phyloP scores from a whole-genome alignment of 139 green algal genomes.

The Volvox reticuliferus region DNA sequence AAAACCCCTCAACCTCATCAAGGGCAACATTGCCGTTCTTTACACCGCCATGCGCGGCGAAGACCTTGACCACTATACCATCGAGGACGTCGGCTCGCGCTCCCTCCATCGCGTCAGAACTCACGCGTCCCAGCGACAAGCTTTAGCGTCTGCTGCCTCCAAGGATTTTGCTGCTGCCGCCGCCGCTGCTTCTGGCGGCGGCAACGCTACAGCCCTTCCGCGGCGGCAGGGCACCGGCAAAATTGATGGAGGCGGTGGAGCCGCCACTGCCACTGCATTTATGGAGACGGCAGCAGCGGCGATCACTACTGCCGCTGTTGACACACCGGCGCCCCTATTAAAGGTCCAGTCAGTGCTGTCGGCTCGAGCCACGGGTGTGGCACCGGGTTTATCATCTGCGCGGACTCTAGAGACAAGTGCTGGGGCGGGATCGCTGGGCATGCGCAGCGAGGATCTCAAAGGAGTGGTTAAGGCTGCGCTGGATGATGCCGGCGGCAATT shows the following conservation, averaged over 20 bases:
- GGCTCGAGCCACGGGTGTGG: not conserved
- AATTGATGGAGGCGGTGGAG: not conserved
- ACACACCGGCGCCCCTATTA: not conserved
- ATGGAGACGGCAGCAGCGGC: not conserved
- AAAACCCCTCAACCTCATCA: conserved; percentile 45
- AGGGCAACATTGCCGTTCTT: conserved; percentile 32
- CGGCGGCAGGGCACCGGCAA: not conserved
- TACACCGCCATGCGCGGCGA: conserved; percentile 24
- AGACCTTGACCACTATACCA: conserved; percentile 10
- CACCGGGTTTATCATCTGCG: not conserved
- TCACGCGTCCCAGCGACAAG: not conserved
- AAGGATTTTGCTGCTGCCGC: not conserved
- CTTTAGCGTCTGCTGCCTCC: not conserved
- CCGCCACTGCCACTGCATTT: not conserved
- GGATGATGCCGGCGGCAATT: not conserved
- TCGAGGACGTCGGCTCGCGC: not conserved
- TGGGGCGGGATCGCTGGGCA: not conserved
- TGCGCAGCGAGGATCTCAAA: not conserved
- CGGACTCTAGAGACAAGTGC: not conserved
- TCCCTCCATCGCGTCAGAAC: not conserved
- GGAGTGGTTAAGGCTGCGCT: not conserved
- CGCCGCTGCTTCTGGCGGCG: not conserved
- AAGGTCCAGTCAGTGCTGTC: not conserved
- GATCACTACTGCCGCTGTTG: not conserved
- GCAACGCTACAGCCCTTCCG: not conserved